Evolutionary conservation across 768 basidiomycete genomes (phyloP), one percentile per base, ranked within the genome.

Genomic region (Boletus rubescentipes): DNA sequence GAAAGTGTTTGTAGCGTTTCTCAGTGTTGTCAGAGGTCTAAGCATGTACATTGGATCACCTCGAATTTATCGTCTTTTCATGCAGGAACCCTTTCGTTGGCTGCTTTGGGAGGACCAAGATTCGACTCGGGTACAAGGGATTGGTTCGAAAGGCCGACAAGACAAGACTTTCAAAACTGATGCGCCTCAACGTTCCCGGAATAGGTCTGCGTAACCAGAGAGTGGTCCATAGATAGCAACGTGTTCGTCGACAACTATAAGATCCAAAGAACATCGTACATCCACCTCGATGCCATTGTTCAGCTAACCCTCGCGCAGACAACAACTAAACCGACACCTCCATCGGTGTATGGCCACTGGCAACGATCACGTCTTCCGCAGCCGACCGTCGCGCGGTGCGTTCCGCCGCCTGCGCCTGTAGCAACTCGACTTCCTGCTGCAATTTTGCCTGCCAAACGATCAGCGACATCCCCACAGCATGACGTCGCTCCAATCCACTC

Each of bases 391-490:
- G 68, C 29, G 75, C 72, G 52, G 61, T 70, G 40, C 81, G 75
- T 52, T 77, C 77, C 0, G 73, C 80, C 23, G 79, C 75, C 54
- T 74, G 79, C 9, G 74, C 66, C 57, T 82, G 75, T 21, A 90
- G 69, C 5, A 71, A 71, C 40, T 81, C 81, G 35, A 90, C 75
- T 54, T 89, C 88, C 20, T 73, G 73, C 51, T 78, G 75, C 30
- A 89, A 68, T 57, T 82, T 84, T 15, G 75, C 73, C 88, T 87
- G 47, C 12, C 37, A 16, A 40, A 39, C 46, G 12, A 36, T 48
- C 38, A 55, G 60, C 14, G 21, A 48, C 16, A 16, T 6, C 14
- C 14, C 3, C 2, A 48, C 29, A 9, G 30, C 8, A 16, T 9
- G 2, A 34, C 3, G 9, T 20, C 2, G 8, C 16, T 26, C 46